Conservation (phyloP, 257 asterid genomes). For the Lycium ferocissimum region DNA sequence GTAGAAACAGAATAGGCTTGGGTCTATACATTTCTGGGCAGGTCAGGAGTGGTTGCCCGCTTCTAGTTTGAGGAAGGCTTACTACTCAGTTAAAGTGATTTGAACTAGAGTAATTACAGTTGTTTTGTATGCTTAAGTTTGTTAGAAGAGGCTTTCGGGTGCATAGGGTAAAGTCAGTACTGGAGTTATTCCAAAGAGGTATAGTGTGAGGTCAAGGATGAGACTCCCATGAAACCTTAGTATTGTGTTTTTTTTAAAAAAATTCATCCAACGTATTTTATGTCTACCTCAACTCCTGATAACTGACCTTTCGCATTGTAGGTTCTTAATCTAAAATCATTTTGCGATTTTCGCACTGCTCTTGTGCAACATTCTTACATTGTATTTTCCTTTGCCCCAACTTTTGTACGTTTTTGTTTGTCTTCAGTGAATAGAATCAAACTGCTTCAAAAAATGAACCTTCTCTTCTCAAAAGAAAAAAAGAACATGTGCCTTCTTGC, state of each 20-base stretch:
- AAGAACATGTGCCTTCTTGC: background rate
- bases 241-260: conserved; percentile 6
- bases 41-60: background rate
- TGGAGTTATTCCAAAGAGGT: conserved; percentile 16
- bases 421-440: background rate
- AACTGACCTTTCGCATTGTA: background rate
- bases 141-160: conserved; percentile 20
- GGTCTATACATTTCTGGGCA: background rate
- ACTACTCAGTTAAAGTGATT: background rate
- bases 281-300: background rate
- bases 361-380: background rate
- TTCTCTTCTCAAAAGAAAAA: background rate
- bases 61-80: conserved; percentile 1
- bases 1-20: background rate
- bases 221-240: background rate
- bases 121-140: conserved; percentile 6
- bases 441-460: background rate
- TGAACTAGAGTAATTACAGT: background rate
- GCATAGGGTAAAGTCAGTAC: conserved; percentile 9
- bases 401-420: background rate
- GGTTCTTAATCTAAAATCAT: background rate
- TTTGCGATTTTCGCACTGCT: background rate
- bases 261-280: background rate
- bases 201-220: background rate
- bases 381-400: background rate